Evolutionary conservation across 192 early-diverging fungal genomes (phyloP).

Genomic region (Entophlyctis luteolus): DNA sequence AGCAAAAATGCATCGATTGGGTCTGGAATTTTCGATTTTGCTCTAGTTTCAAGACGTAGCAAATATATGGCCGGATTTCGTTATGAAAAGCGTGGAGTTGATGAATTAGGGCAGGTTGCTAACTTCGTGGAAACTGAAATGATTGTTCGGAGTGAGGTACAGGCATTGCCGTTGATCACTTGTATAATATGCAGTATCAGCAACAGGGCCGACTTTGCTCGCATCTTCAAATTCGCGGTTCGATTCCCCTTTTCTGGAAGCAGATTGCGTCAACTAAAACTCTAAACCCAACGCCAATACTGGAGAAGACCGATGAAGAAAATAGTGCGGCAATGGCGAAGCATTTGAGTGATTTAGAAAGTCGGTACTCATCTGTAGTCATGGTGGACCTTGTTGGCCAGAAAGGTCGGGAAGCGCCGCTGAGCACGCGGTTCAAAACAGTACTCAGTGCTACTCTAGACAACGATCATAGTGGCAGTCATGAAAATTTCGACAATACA

Average conservation of each 20-base stretch:
- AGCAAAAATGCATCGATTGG: background rate
- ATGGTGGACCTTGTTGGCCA: slow-evolving; percentile 89
- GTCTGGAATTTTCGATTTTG: slow-evolving; percentile 1
- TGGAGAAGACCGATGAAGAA: slow-evolving; percentile 13
- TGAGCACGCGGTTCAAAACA: slow-evolving; percentile 48
- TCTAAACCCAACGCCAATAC: slow-evolving; percentile 43
- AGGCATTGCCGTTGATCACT: background rate
- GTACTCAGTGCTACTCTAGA: slow-evolving; percentile 13
- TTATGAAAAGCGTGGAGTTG: slow-evolving; percentile 90
- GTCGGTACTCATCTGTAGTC: slow-evolving; percentile 32
- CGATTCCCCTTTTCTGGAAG: slow-evolving; percentile 91
- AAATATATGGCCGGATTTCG: slow-evolving; percentile 75
- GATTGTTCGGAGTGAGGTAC: slow-evolving; percentile 72
- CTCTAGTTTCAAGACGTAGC: slow-evolving; percentile 39
- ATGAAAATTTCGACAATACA: too few relatives aligned
- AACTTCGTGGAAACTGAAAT: slow-evolving; percentile 99
- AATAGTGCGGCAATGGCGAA: background rate
- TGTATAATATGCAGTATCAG: slow-evolving; percentile 24
- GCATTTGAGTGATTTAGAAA: slow-evolving; percentile 51
- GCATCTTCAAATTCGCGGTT: slow-evolving; percentile 92
- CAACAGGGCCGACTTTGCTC: slow-evolving; percentile 58
- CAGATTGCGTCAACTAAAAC: slow-evolving; percentile 78
- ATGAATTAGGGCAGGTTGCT: slow-evolving; percentile 86
- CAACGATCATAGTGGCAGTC: background rate
- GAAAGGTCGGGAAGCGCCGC: slow-evolving; percentile 76